Percentiles rank a stretch among this genome's conserved stretches.
Conservation (phyloP, 2,329 filamentous ascomycete genomes). For the Penicillium polonicum region DNA sequence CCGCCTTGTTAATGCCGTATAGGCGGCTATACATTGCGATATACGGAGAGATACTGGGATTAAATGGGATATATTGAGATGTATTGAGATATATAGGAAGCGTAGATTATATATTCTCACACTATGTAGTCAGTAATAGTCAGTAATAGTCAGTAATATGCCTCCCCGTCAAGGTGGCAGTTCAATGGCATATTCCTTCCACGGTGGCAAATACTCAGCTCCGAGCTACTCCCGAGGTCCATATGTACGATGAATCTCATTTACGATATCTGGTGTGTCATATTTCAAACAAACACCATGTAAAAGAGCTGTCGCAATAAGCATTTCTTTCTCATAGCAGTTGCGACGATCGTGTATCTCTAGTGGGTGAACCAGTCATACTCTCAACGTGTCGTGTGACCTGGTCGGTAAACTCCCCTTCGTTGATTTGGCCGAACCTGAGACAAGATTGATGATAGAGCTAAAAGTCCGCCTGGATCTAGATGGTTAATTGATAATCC, state of each 20-base stretch:
- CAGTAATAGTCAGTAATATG: too few relatives aligned
- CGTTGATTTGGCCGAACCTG: neutral
- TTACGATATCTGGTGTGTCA: neutral
- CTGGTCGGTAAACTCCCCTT: conserved; percentile 2
- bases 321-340: neutral
- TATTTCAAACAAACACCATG: neutral
- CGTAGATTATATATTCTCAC: too few relatives aligned
- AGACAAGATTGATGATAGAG: conserved; percentile 2
- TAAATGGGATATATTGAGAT: neutral
- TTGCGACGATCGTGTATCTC: neutral
- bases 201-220: neutral
- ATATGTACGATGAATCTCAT: neutral
- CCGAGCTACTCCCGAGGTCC: neutral
- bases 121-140: too few relatives aligned
- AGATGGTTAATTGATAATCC: neutral
- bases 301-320: neutral
- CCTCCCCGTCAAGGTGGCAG: neutral
- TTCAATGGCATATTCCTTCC: neutral
- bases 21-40: neutral
- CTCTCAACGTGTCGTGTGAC: conserved; percentile 7
- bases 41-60: neutral
- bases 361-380: neutral
- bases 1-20: conserved; percentile 9
- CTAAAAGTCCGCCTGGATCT: neutral
- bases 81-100: neutral